Evolutionary conservation across 331 rosid genomes (phyloP).

Genomic region (Quercus lobata): DNA sequence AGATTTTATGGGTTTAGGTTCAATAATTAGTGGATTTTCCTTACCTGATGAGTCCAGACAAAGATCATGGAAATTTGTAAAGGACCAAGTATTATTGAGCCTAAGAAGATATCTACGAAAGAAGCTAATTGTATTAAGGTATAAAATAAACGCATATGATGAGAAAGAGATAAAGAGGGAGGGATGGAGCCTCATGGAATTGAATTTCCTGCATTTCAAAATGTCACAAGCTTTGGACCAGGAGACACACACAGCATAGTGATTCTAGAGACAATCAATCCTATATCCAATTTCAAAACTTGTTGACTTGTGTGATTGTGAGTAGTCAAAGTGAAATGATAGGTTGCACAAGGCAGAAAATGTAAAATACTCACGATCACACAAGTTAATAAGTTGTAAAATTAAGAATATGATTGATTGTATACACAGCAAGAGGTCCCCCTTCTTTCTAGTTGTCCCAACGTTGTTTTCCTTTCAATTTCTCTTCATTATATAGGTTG

Average conservation of each 20-base stretch:
- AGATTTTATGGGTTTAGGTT: not conserved
- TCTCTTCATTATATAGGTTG: not conserved
- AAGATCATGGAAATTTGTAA: constrained; percentile 3
- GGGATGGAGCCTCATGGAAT: constrained; percentile 4
- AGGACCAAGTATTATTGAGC: not conserved
- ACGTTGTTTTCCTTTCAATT: constrained; percentile 17
- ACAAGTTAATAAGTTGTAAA: too few relatives aligned
- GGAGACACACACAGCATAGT: too few relatives aligned
- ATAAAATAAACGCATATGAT: not conserved
- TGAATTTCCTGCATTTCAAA: not conserved
- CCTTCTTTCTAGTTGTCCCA: constrained; percentile 24
- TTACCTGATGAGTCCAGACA: not conserved
- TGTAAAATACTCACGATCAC: too few relatives aligned
- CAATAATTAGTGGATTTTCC: not conserved
- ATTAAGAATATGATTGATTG: too few relatives aligned
- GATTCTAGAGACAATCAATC: too few relatives aligned
- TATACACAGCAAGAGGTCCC: not conserved
- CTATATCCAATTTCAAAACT: too few relatives aligned
- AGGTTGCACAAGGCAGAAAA: too few relatives aligned
- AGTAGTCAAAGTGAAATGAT: too few relatives aligned
- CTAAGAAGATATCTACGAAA: not conserved
- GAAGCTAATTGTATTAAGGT: not conserved
- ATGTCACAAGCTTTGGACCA: constrained; percentile 22
- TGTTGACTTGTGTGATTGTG: accelerated
- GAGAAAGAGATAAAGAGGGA: not conserved